Base-by-base conservation (phyloP, 805 yeast genomes). In the Lipomyces chichibuensis region DNA sequence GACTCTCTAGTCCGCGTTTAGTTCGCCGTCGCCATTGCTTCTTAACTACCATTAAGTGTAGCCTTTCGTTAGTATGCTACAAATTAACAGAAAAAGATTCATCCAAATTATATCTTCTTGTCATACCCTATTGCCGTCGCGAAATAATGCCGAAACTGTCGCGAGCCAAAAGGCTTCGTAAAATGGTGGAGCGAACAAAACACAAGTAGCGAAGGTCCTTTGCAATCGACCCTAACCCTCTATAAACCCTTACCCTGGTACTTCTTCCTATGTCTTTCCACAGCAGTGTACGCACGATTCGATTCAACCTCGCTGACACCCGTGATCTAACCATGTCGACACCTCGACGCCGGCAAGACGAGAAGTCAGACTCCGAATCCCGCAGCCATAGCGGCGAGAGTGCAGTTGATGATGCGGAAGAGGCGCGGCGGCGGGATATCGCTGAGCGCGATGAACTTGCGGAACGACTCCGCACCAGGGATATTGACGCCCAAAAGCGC, bases 381-480 rank as follows among this genome's bases (percentile, higher is more conserved):
- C 23, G 49, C 23, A n/a, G 6, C 33, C 55, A 29, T 52, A 6
- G 55, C 23, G n/a, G 9, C 55, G 55, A 29, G 33, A 52, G 55
- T 29, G 29, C n/a, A 11, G 46, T 20, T 11, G 64, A 61, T 17
- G 66, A 62, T 9, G 67, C 14, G n/a, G 66, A 67, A 9, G 57
- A 52, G 14, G 70, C 61, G 17, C 68, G 71, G 57, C 43, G 53
- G 20, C 64, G 67, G 35, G 80, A 78, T 55, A 27, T 65, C 3
- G 57, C 57, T 32, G 79, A 76, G 62, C 67, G 79, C 54, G 78
- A 76, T 43, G 79, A 71, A 57, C 76, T 77, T 62, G 74, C 79
- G 17, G 65, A 69, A 46, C 71, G 77, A 2, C 60, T 77, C 27
- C 56, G 66, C 9, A 62, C 67, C 9, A 59, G 69, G n/a, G 77